phyloP scores from a whole-genome alignment of 495 filamentous ascomycete species.

The Halenospora varia region DNA sequence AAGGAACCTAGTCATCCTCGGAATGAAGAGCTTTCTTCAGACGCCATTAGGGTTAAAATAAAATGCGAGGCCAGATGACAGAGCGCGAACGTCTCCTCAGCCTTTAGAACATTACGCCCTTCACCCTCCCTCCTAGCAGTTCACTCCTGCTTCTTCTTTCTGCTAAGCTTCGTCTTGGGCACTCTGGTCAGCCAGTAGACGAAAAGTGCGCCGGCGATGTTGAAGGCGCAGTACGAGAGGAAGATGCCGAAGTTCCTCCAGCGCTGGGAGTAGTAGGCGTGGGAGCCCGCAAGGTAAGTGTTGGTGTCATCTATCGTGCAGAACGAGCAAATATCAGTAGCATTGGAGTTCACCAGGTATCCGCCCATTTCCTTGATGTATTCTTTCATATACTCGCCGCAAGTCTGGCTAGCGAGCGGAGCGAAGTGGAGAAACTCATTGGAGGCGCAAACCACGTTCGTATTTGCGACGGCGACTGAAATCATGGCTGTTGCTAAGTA shows the following conservation, averaged over 20 bases:
- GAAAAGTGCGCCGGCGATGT: constrained; percentile 60
- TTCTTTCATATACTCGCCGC: constrained; percentile 48
- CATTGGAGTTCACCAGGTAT: constrained; percentile 44
- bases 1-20: too few species aligned
- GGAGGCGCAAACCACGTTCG: constrained; percentile 47
- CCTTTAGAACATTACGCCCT: too few species aligned
- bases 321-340: constrained; percentile 49
- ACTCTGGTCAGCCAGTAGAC: constrained; percentile 58
- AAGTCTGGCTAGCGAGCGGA: constrained; percentile 50
- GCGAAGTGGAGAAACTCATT: constrained; percentile 56
- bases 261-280: constrained; percentile 53
- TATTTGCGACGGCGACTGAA: constrained; percentile 54
- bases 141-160: too few species aligned
- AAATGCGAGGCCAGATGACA: too few species aligned
- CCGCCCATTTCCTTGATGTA: constrained; percentile 45
- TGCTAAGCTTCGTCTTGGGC: not conserved
- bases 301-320: constrained; percentile 59
- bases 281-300: constrained; percentile 55
- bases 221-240: constrained; percentile 69
- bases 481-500: constrained; percentile 64
- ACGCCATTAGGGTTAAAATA: too few species aligned
- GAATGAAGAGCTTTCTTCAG: too few species aligned
- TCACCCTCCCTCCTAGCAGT: too few species aligned
- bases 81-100: too few species aligned
- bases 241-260: constrained; percentile 52